Evolutionary conservation across 2,329 filamentous ascomycete genomes (phyloP).

Genomic region (Ascochyta rabiei): DNA sequence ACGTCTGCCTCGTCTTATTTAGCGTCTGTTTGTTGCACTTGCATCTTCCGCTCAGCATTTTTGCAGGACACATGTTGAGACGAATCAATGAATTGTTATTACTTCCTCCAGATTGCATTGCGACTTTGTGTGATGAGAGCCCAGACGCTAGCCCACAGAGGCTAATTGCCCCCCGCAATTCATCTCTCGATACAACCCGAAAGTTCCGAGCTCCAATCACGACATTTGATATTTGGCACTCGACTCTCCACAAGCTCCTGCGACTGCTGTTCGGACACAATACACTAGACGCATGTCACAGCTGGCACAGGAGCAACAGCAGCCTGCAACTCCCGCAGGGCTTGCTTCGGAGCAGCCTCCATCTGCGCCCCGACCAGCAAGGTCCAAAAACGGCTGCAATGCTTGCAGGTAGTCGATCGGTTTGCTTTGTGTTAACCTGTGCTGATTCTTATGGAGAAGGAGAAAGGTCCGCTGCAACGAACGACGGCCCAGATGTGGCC

Average conservation of each 20-base stretch:
- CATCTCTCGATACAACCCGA: background rate
- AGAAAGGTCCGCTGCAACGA: constrained; percentile 64
- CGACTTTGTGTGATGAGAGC: background rate
- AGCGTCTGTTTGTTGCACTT: constrained; percentile 1
- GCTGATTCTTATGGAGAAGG: constrained; percentile 44
- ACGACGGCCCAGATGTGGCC: constrained; percentile 58
- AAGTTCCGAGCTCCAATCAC: background rate
- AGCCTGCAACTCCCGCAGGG: constrained; percentile 20
- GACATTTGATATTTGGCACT: background rate
- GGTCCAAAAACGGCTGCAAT: constrained; percentile 42
- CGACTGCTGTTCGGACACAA: background rate
- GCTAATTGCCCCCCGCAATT: constrained; percentile 19
- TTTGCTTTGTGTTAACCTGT: background rate
- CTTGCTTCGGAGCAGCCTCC: constrained; percentile 14
- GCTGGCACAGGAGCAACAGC: constrained; percentile 19
- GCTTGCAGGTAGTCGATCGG: constrained; percentile 30
- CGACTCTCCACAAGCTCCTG: background rate
- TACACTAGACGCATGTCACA: constrained; percentile 29
- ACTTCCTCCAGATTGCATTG: background rate
- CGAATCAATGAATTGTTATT: background rate
- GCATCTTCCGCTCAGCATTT: constrained; percentile 1
- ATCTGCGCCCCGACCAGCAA: constrained; percentile 32
- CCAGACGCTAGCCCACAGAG: constrained; percentile 13
- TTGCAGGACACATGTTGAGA: background rate
- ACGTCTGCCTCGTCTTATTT: background rate